phyloP scores from a whole-genome alignment of 306 rosid species.

The Inga laurina region DNA sequence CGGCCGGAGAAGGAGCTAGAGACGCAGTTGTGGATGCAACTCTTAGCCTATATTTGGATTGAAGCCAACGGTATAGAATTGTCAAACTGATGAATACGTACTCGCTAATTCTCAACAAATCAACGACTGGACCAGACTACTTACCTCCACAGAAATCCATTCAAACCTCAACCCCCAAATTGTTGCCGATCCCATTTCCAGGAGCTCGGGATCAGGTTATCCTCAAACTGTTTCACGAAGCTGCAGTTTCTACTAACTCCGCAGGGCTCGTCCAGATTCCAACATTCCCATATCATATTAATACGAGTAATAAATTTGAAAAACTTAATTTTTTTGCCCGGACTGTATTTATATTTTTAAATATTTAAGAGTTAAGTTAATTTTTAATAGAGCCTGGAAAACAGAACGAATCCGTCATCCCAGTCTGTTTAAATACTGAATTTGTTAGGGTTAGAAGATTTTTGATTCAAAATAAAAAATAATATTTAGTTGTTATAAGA shows the following conservation, averaged over 20 bases:
- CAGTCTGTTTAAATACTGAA: too few relatives aligned
- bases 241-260: background rate
- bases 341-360: too few relatives aligned
- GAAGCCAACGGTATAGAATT: background rate
- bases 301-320: too few relatives aligned
- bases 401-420: too few relatives aligned
- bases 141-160: slow-evolving; percentile 5
- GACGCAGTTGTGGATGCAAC: background rate
- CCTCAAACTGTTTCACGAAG: background rate
- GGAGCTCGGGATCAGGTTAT: background rate
- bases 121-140: too few relatives aligned
- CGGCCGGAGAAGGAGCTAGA: background rate
- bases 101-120: background rate
- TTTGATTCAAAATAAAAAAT: too few relatives aligned
- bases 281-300: too few relatives aligned
- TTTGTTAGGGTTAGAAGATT: too few relatives aligned
- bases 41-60: background rate
- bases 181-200: slow-evolving; percentile 8
- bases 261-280: background rate
- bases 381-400: too few relatives aligned
- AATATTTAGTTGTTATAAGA: too few relatives aligned
- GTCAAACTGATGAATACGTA: background rate
- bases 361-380: too few relatives aligned
- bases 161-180: background rate
- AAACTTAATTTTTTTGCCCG: too few relatives aligned